Conservation (phyloP, 1,284 basidiomycete genomes). For the Cryptococcus sp. region DNA sequence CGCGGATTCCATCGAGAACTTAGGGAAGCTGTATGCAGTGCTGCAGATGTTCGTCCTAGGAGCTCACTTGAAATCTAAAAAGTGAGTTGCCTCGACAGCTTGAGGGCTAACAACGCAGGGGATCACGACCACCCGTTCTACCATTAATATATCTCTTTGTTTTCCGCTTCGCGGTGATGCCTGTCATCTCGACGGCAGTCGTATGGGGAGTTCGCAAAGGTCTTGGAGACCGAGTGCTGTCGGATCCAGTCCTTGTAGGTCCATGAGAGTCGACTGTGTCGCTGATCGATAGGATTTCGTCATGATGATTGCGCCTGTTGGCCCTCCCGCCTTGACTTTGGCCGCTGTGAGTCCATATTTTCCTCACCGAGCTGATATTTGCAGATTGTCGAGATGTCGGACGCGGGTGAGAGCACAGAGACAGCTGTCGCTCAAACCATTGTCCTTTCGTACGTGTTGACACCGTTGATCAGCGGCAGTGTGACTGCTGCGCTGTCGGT, state of each 20-base stretch:
- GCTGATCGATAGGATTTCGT: conserved; percentile 38
- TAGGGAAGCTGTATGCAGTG: conserved; percentile 47
- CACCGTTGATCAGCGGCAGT: conserved; percentile 37
- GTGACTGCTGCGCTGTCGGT: conserved; percentile 34
- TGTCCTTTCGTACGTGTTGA: conserved; percentile 36
- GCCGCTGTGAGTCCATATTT: conserved; percentile 33
- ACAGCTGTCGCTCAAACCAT: conserved; percentile 42
- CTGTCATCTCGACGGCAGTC: conserved; percentile 33
- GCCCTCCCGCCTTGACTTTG: conserved; percentile 49
- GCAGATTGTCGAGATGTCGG: conserved; percentile 25
- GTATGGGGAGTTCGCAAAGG: conserved; percentile 35
- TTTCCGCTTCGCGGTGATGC: conserved; percentile 45
- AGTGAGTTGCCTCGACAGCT: conserved; percentile 11
- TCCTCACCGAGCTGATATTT: conserved; percentile 7
- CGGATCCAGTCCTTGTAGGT: conserved; percentile 37
- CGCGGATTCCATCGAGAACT: conserved; percentile 31
- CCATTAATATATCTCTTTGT: conserved; percentile 42
- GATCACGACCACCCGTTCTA: conserved; percentile 26
- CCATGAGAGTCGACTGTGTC: neutral
- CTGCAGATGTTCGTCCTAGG: conserved; percentile 48
- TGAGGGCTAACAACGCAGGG: conserved; percentile 14
- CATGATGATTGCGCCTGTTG: conserved; percentile 43
- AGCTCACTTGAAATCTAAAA: conserved; percentile 32
- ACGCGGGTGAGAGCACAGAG: conserved; percentile 33
- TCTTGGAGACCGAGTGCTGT: conserved; percentile 29